Conservation (phyloP, 164 flowering plant genomes). For the Annona cherimola region DNA sequence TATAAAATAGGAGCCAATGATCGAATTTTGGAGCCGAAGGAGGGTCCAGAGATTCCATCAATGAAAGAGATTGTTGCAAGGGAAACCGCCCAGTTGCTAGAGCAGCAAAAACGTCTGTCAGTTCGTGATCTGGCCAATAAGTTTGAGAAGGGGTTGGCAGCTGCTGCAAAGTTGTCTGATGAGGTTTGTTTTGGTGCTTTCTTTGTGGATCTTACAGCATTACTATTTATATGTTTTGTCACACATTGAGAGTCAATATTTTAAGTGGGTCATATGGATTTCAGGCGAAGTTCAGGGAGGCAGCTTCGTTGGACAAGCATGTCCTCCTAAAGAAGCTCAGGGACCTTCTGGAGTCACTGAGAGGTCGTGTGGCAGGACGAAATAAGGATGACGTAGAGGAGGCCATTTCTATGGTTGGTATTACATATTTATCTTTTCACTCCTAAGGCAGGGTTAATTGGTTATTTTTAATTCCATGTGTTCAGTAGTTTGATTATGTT, state of each 20-base stretch:
- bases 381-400: slow-evolving; percentile 91
- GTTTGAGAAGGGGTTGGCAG: slow-evolving; percentile 89
- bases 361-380: slow-evolving; percentile 82
- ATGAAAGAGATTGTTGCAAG: slow-evolving; percentile 74
- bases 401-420: slow-evolving; percentile 87
- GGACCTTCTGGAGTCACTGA: slow-evolving; percentile 84
- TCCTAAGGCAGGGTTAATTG: neutral
- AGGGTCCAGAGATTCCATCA: slow-evolving; percentile 46
- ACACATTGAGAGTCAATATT: neutral
- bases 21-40: slow-evolving; percentile 65
- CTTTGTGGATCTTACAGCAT: neutral
- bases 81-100: slow-evolving; percentile 70
- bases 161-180: slow-evolving; percentile 80
- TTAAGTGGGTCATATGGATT: neutral
- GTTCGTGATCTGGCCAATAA: slow-evolving; percentile 95
- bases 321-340: slow-evolving; percentile 94
- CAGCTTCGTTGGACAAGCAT: slow-evolving; percentile 85
- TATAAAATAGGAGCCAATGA: slow-evolving; percentile 76
- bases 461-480: neutral
- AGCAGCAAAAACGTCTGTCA: slow-evolving; percentile 90
- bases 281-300: slow-evolving; percentile 84
- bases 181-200: slow-evolving; percentile 48
- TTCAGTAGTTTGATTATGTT: neutral
- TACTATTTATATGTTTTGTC: neutral
- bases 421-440: slow-evolving; percentile 2